Conservation (phyloP, 495 filamentous ascomycete species). For the Podospora didyma region DNA sequence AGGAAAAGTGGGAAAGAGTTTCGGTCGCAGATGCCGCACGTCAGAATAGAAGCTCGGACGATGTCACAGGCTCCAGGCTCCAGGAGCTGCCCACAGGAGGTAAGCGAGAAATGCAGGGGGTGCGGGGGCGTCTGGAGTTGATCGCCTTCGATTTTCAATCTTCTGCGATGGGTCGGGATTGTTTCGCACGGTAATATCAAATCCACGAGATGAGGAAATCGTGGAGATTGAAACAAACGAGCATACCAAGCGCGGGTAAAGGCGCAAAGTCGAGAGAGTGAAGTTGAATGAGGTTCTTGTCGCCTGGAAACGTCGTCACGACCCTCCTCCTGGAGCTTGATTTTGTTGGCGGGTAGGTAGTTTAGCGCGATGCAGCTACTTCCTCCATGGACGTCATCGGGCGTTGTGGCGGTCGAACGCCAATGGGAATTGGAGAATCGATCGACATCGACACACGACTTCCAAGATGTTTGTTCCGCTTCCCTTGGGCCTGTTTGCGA, state of each 20-base stretch:
- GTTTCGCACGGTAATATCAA: not conserved
- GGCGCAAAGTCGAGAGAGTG: no score
- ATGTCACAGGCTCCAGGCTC: constrained; percentile 8
- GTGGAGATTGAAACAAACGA: no score
- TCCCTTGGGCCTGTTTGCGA: no score
- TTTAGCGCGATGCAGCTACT: constrained; percentile 9
- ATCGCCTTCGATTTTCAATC: no score
- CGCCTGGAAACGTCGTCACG: not conserved
- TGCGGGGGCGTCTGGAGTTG: no score
- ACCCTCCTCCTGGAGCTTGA: not conserved
- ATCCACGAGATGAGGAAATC: no score
- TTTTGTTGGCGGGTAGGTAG: not conserved
- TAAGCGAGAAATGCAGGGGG: constrained; percentile 4
- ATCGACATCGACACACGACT: no score
- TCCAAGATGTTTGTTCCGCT: no score
- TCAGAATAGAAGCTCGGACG: constrained; percentile 12
- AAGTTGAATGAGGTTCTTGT: no score
- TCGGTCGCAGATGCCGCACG: constrained; percentile 6
- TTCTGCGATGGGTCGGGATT: not conserved
- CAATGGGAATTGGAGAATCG: no score
- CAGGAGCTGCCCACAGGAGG: constrained; percentile 3
- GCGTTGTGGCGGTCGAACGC: not conserved
- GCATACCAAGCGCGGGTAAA: no score
- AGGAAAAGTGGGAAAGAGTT: constrained; percentile 4
- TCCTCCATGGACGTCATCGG: constrained; percentile 18